These are phyloP conservation scores for Trichophyton simii DNA, from an alignment of 2,329 filamentous ascomycete species.

Conservation along the genomic window DNA sequence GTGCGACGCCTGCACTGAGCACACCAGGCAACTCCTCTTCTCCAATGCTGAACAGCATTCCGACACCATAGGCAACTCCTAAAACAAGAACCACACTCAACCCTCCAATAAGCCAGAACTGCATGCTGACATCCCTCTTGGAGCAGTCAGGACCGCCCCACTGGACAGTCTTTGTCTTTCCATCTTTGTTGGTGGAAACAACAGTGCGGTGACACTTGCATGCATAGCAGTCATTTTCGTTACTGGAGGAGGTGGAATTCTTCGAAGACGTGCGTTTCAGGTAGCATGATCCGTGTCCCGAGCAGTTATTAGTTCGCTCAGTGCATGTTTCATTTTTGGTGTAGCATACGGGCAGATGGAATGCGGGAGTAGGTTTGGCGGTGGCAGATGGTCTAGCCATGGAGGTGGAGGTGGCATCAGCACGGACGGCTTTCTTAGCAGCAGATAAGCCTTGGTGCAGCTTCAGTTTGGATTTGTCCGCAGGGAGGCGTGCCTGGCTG, in stretches of 20 bases:
- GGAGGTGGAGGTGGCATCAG: slow-evolving; percentile 21
- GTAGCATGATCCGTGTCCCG: slow-evolving; percentile 64
- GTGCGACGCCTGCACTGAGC: slow-evolving; percentile 85
- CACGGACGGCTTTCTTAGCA: slow-evolving; percentile 20
- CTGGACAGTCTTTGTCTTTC: slow-evolving; percentile 48
- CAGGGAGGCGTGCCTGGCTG: neutral
- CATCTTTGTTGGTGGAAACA: slow-evolving; percentile 33
- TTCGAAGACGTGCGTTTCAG: slow-evolving; percentile 46
- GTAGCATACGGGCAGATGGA: slow-evolving; percentile 63
- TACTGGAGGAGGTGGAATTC: slow-evolving; percentile 19
- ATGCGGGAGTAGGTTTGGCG: slow-evolving; percentile 24
- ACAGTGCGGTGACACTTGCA: slow-evolving; percentile 60
- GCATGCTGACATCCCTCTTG: slow-evolving; percentile 78
- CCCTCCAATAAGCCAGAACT: slow-evolving; percentile 75
- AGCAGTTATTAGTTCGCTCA: slow-evolving; percentile 62
- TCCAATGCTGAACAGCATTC: slow-evolving; percentile 70
- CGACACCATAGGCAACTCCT: slow-evolving; percentile 57
- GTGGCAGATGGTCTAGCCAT: neutral
- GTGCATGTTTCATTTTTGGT: slow-evolving; percentile 54
- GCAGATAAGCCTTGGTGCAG: slow-evolving; percentile 1
- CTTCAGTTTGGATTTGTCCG: slow-evolving; percentile 4
- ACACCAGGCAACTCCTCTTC: slow-evolving; percentile 82
- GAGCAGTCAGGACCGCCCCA: slow-evolving; percentile 83
- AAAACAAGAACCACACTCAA: slow-evolving; percentile 60
- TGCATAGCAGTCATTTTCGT: slow-evolving; percentile 53